Evolutionary conservation across 371 early-diverging fungal species (phyloP), one percentile per base, ranked within the genome.

Genomic region (Conidiobolus incongruus): DNA sequence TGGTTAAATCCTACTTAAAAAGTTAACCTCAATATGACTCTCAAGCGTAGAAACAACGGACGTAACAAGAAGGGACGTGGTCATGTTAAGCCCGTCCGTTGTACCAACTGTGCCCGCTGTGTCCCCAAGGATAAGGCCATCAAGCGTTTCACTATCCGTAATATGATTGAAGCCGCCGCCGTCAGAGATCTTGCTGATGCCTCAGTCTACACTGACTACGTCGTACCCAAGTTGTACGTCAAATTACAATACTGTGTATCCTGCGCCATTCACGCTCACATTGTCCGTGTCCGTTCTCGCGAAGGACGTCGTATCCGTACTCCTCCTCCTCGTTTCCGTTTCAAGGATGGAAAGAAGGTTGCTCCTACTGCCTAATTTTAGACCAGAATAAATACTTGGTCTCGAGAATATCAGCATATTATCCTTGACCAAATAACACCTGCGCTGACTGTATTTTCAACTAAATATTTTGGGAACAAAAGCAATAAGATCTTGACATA

Each of bases 81-180:
- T 59, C 90, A 94, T 77, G 81, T 77, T 62, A 81, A 77, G 68
- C 76, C 75, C 52, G 81, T 95, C 57, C 87, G 97, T 59, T 98
- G 99, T 77, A 81, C 85, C 61, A 94, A 98, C 87, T 98, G 99
- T 72, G 78, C 77, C 50, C 82, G 92, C 65, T 82, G 87, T 59
- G 85, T 86, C 51, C 93, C 99, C 54, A 98, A 98, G 80, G 99
- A 98, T 74, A 98, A 98, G 83, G 91, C 96, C 61, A 89, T 98
- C 68, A 95, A 95, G 81, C 81, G 97, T 54, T 90, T 92, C 75
- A 72, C 80, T 58, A 80, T 96, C 66, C 77, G 90, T 58, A 90
- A 89, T 72, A 88, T 98, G 83, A 86, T 98, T 49, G 99, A 98
- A 68, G 69, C 76, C 56, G 98, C 98, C 48, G 95, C 96, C 52